These are phyloP conservation scores for Tricholomella constricta DNA, from an alignment of 768 basidiomycete species.

Conservation along the genomic window DNA sequence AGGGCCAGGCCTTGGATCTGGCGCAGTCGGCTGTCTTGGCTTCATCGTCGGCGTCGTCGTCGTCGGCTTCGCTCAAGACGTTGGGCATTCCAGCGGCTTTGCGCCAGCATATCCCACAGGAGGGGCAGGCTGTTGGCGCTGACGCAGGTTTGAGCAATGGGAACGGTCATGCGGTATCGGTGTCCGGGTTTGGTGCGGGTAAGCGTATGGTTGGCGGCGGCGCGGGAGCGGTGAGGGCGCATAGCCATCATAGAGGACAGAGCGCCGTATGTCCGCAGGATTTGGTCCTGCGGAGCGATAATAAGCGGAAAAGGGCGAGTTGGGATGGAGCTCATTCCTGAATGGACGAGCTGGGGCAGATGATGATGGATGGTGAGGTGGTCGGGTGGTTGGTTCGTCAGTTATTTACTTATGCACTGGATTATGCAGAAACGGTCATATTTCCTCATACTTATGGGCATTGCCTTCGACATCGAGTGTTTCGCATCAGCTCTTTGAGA, in stretches of 20 bases:
- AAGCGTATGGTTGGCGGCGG: conserved; percentile 2
- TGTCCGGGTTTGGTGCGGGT: not conserved
- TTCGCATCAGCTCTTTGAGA: too few species aligned
- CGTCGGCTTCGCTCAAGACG: conserved; percentile 14
- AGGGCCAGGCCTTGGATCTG: conserved; percentile 41
- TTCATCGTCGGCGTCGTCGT: conserved; percentile 11
- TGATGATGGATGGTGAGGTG: too few species aligned
- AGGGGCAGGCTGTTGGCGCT: not conserved
- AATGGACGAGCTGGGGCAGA: not conserved
- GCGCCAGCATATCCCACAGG: conserved; percentile 16
- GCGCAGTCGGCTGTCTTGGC: conserved; percentile 33
- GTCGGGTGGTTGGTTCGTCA: too few species aligned
- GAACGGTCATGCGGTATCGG: not conserved
- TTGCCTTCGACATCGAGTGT: too few species aligned
- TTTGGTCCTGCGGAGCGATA: conserved; percentile 31
- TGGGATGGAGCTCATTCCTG: conserved; percentile 40
- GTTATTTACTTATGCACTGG: too few species aligned
- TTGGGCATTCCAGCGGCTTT: conserved; percentile 17
- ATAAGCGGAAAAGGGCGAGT: conserved; percentile 46
- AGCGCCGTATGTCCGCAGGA: conserved; percentile 47
- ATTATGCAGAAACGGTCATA: too few species aligned
- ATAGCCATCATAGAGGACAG: conserved; percentile 45
- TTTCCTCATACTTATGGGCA: too few species aligned
- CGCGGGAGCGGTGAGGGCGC: conserved; percentile 4
- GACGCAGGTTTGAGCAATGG: not conserved